Conservation (phyloP, 148 eudicot species). For the Rhododendron mucronatum region DNA sequence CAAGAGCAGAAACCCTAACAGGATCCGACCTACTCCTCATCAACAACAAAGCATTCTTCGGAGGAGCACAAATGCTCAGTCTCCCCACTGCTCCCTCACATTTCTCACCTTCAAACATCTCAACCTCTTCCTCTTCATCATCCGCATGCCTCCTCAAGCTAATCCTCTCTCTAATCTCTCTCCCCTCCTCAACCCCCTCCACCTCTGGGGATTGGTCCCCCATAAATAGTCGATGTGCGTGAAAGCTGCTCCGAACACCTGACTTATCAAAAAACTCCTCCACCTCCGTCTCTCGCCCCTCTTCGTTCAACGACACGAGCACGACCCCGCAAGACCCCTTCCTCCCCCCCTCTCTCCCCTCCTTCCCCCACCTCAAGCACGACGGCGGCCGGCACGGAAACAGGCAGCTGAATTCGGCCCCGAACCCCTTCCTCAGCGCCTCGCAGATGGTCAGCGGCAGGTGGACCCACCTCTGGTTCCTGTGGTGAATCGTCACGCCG, state of each 20-base stretch:
- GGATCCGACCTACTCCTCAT: slow-evolving; percentile 98
- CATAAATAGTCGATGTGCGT: fast-evolving
- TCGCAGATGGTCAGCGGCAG: slow-evolving; percentile 79
- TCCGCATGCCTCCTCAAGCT: slow-evolving; percentile 64
- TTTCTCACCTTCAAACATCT: slow-evolving; percentile 37
- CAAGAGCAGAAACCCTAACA: slow-evolving; percentile 64
- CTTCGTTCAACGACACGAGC: slow-evolving; percentile 51
- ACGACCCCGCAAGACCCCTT: slow-evolving; percentile 47
- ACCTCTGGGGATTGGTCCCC: no score
- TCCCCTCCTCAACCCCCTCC: slow-evolving; percentile 20
- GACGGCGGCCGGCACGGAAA: slow-evolving; percentile 73
- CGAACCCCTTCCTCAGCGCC: slow-evolving; percentile 51
- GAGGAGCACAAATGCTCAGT: slow-evolving; percentile 70
- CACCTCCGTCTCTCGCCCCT: slow-evolving; percentile 14
- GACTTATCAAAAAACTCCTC: slow-evolving; percentile 5
- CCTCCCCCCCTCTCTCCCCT: not conserved
- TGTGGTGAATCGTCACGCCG: slow-evolving; percentile 24
- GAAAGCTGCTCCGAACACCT: not conserved
- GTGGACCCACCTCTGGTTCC: slow-evolving; percentile 85
- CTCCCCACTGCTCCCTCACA: slow-evolving; percentile 32
- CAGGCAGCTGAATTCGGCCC: slow-evolving; percentile 69
- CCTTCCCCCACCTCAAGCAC: slow-evolving; percentile 24
- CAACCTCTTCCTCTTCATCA: slow-evolving; percentile 45
- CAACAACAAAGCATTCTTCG: slow-evolving; percentile 80
- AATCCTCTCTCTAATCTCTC: slow-evolving; percentile 22